A percentile compares a stretch with the other conserved stretches of the same genome.
Conservation (phyloP, 2,329 filamentous ascomycete species). For the Coniochaeta sp. region DNA sequence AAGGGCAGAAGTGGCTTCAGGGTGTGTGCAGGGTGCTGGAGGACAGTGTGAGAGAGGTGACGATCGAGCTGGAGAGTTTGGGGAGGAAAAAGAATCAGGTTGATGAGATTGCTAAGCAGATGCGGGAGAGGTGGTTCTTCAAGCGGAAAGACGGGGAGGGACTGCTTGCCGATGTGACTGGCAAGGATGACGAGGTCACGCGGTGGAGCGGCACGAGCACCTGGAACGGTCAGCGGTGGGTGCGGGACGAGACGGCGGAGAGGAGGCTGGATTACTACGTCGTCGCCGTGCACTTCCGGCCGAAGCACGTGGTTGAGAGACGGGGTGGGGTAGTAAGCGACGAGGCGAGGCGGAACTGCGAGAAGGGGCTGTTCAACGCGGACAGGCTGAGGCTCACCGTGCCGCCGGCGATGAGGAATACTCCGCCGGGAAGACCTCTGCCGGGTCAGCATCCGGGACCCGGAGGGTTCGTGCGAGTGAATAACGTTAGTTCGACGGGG, state of each 20-base stretch:
- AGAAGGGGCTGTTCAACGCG: not conserved
- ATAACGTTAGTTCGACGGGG: no score
- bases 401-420: not conserved
- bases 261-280: constrained; percentile 37
- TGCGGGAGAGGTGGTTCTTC: constrained; percentile 26
- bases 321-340: constrained; percentile 2
- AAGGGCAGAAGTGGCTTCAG: constrained; percentile 26
- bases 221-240: constrained; percentile 29
- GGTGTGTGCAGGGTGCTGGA: constrained; percentile 17
- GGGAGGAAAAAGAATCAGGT: constrained; percentile 37
- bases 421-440: not conserved
- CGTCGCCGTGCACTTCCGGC: constrained; percentile 28
- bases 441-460: no score
- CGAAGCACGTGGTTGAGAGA: constrained; percentile 12
- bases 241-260: constrained; percentile 32
- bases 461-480: no score
- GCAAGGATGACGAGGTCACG: constrained; percentile 18
- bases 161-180: constrained; percentile 21
- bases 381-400: not conserved
- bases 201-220: constrained; percentile 38
- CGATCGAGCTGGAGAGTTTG: constrained; percentile 40
- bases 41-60: constrained; percentile 27
- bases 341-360: not conserved
- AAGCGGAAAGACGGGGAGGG: constrained; percentile 22
- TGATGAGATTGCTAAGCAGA: constrained; percentile 31